Evolutionary conservation across 1,139 yeast genomes (phyloP).

Genomic region (Debaryomyces robertsiae): DNA sequence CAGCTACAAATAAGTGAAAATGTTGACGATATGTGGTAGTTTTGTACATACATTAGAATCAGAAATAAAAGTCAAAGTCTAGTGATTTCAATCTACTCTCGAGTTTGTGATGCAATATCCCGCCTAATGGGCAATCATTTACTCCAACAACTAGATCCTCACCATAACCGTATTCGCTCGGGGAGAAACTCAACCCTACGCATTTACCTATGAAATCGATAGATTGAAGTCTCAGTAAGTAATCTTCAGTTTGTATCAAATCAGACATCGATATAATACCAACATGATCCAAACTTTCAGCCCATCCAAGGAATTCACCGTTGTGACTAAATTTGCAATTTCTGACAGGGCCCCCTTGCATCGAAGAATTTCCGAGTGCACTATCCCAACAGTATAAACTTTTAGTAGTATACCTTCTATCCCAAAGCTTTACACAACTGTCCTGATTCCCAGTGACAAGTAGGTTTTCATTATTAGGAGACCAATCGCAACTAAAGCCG

Average conservation of each 20-base stretch:
- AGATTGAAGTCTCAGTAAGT: conserved; percentile 41
- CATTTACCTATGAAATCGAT: conserved; percentile 61
- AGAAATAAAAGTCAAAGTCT: conserved; percentile 45
- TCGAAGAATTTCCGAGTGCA: conserved; percentile 29
- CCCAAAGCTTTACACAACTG: conserved; percentile 58
- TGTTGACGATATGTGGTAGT: conserved; percentile 49
- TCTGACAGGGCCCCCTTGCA: conserved; percentile 50
- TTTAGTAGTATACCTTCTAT: conserved; percentile 36
- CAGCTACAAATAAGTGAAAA: conserved; percentile 41
- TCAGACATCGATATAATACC: conserved; percentile 48
- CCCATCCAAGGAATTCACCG: conserved; percentile 55
- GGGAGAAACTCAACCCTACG: conserved; percentile 56
- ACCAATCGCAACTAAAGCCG: conserved; percentile 67
- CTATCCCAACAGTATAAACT: conserved; percentile 41
- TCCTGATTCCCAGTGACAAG: conserved; percentile 65
- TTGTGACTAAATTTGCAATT: conserved; percentile 52
- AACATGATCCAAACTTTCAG: conserved; percentile 63
- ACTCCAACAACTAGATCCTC: conserved; percentile 56
- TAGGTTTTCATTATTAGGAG: conserved; percentile 39
- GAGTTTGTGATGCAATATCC: conserved; percentile 51
- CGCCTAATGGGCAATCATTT: conserved; percentile 60
- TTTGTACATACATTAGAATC: conserved; percentile 19
- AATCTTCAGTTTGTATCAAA: conserved; percentile 20
- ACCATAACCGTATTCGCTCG: conserved; percentile 45
- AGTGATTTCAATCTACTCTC: conserved; percentile 39